These are phyloP conservation scores for Citrus sinensis DNA, from an alignment of 345 rosid genomes.

Conservation along the genomic window DNA sequence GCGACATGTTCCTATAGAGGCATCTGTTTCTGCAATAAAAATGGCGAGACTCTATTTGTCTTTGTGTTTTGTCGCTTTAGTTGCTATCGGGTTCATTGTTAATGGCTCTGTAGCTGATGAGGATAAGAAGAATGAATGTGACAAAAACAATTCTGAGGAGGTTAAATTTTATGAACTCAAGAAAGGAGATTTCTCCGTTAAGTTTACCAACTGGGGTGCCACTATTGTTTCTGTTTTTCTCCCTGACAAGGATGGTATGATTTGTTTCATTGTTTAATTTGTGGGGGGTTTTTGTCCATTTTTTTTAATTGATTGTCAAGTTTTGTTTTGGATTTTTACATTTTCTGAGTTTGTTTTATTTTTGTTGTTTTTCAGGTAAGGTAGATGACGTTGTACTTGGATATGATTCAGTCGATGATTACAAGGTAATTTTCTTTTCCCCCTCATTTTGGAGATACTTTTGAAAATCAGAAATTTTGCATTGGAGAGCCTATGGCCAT, in stretches of 20 bases:
- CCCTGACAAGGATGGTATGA: slow-evolving; percentile 79
- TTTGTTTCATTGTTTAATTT: neutral
- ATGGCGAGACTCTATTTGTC: slow-evolving; percentile 31
- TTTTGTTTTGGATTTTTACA: neutral
- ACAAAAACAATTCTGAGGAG: neutral
- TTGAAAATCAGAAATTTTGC: neutral
- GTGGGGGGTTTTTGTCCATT: neutral
- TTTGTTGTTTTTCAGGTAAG: slow-evolving; percentile 48
- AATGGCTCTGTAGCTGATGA: slow-evolving; percentile 10
- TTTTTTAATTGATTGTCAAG: neutral
- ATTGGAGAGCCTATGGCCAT: neutral
- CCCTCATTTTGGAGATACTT: neutral
- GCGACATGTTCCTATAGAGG: too few species aligned
- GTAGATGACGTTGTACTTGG: slow-evolving; percentile 68
- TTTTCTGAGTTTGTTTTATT: neutral
- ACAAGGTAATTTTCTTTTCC: slow-evolving; percentile 32
- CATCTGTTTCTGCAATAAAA: neutral
- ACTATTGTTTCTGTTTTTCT: slow-evolving; percentile 58
- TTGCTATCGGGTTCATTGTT: slow-evolving; percentile 23
- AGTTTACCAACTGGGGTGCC: slow-evolving; percentile 89
- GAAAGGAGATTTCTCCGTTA: slow-evolving; percentile 56
- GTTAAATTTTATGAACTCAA: slow-evolving; percentile 62
- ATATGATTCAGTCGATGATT: slow-evolving; percentile 55
- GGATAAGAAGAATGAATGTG: neutral
- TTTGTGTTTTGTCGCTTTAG: slow-evolving; percentile 21